Conservation (phyloP, 306 rosid genomes). For the Rubus idaeus region DNA sequence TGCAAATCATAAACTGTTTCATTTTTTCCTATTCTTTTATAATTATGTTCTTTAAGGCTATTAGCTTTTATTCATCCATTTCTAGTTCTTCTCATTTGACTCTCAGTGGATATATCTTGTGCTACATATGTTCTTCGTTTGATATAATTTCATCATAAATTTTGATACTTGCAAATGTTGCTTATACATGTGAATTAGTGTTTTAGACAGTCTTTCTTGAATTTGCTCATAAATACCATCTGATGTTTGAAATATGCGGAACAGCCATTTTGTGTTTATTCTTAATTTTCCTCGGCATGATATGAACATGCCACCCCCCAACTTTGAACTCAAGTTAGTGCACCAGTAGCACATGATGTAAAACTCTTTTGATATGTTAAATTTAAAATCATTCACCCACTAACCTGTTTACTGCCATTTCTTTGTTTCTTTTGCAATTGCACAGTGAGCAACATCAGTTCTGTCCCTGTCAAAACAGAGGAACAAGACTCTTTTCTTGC, state of each 20-base stretch:
- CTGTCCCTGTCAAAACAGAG: constrained; percentile 9
- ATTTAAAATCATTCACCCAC: not conserved
- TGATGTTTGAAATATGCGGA: not conserved
- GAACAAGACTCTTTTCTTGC: constrained; percentile 15
- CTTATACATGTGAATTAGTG: not conserved
- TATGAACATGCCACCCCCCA: not conserved
- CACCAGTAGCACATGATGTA: not conserved
- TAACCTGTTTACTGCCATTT: not conserved
- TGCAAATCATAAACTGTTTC: not conserved
- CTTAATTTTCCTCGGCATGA: not conserved
- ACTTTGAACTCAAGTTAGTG: not conserved
- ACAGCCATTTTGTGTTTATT: not conserved
- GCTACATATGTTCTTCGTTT: not conserved
- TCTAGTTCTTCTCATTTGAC: not conserved
- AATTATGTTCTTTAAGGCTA: not conserved
- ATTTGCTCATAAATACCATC: not conserved
- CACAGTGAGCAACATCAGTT: constrained; percentile 13
- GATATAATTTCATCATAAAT: not conserved
- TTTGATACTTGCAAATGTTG: not conserved
- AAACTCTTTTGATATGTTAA: not conserved
- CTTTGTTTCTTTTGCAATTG: constrained; percentile 9
- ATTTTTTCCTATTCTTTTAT: not conserved
- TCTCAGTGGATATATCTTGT: not conserved
- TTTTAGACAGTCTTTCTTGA: not conserved
- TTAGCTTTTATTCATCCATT: not conserved